Conservation (phyloP, 192 early-diverging fungal species). For the Pilaira anomala region DNA sequence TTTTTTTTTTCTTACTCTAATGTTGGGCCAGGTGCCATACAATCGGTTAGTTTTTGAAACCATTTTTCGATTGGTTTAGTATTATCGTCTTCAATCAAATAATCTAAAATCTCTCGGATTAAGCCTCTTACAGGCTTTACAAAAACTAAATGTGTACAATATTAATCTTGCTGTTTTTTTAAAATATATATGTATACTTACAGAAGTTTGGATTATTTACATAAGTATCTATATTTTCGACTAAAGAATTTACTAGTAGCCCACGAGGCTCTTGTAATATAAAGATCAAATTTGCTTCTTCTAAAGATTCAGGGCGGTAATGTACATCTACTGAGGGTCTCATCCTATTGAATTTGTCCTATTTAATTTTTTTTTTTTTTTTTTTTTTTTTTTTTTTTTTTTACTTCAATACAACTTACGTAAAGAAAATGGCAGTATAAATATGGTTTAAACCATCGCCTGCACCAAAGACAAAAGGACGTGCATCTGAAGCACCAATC, state of each 20-base stretch:
- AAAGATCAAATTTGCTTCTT: neutral
- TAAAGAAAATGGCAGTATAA: slow-evolving; percentile 1
- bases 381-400: no score
- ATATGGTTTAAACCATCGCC: neutral
- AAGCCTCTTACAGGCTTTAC: slow-evolving; percentile 3
- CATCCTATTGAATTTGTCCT: no score
- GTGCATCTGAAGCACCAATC: neutral
- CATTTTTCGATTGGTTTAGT: neutral
- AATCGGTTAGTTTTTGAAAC: slow-evolving; percentile 3
- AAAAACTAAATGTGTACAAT: neutral
- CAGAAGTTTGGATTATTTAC: slow-evolving; percentile 10
- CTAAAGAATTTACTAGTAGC: neutral
- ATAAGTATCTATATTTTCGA: slow-evolving; percentile 2
- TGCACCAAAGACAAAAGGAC: slow-evolving; percentile 5
- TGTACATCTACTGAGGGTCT: slow-evolving; percentile 6
- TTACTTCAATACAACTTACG: no score
- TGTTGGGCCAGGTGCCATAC: neutral
- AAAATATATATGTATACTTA: neutral
- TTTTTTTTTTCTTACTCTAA: neutral
- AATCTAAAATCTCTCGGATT: slow-evolving; percentile 10
- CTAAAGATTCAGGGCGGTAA: neutral
- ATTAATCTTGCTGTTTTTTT: neutral
- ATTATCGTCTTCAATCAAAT: slow-evolving; percentile 11
- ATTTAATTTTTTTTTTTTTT: no score
- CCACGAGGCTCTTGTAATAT: slow-evolving; percentile 1